These are phyloP conservation scores for Podaxis sp. DNA, from an alignment of 768 basidiomycete species.

Conservation along the genomic window DNA sequence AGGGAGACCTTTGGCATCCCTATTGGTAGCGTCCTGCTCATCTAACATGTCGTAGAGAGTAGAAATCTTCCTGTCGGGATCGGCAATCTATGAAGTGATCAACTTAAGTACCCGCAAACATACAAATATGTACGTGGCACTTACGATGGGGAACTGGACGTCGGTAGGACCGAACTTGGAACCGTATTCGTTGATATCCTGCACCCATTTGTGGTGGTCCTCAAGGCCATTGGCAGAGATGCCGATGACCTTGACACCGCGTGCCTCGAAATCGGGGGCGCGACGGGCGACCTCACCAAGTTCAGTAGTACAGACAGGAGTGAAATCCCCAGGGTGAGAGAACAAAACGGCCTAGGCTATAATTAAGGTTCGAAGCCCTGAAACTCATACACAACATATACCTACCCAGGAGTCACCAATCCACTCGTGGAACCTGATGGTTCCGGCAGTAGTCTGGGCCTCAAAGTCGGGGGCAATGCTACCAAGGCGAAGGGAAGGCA, in stretches of 20 bases:
- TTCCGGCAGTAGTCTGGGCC: conserved; percentile 84
- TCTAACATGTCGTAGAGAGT: conserved; percentile 96
- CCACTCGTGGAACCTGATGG: conserved; percentile 92
- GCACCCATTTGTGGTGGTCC: conserved; percentile 85
- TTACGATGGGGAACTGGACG: conserved; percentile 90
- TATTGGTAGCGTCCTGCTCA: conserved; percentile 90
- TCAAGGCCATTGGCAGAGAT: conserved; percentile 89
- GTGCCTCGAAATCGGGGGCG: conserved; percentile 77
- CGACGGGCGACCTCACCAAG: conserved; percentile 94
- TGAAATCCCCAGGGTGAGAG: conserved; percentile 93
- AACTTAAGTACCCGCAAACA: not conserved
- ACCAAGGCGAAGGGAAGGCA: conserved; percentile 75
- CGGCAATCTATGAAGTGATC: conserved; percentile 69
- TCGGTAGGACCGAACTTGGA: conserved; percentile 66
- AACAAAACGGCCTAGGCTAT: conserved; percentile 73
- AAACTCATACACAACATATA: conserved; percentile 7
- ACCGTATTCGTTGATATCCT: conserved; percentile 85
- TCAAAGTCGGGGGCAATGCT: conserved; percentile 89
- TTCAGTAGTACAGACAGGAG: conserved; percentile 96
- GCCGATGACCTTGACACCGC: conserved; percentile 92
- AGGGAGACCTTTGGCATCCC: conserved; percentile 83
- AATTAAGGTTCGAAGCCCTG: conserved; percentile 8
- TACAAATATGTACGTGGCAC: conserved; percentile 25
- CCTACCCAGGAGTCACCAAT: conserved; percentile 85
- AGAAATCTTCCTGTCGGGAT: conserved; percentile 82